A percentile compares a stretch with the other conserved stretches of the same genome.
These are phyloP conservation scores for Tetrahymena elliotti DNA, from an alignment of 73 alveolate species.

Conservation along the genomic window DNA sequence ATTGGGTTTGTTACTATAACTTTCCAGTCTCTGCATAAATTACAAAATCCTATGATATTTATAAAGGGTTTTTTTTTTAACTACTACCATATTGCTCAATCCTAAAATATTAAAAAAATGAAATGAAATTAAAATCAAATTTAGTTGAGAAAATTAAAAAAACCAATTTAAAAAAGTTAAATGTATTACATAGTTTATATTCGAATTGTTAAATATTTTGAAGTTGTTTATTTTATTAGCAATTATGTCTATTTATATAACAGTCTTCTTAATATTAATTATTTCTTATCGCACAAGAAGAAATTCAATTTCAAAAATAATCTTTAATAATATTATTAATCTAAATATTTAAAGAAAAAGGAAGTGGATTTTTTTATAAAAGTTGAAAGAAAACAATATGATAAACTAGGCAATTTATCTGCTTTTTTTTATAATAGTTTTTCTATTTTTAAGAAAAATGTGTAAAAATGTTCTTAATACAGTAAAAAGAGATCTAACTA, in stretches of 20 bases:
- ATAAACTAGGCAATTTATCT: no score
- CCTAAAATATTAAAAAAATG: not conserved
- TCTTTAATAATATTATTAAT: no score
- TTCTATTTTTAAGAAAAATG: not conserved
- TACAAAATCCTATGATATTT: not conserved
- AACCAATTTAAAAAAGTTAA: no score
- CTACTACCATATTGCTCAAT: not conserved
- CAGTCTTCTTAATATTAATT: no score
- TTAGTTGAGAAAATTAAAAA: not conserved
- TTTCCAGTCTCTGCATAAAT: not conserved
- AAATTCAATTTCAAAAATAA: no score
- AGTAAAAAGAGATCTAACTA: not conserved
- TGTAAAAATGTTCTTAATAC: not conserved
- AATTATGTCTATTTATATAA: no score
- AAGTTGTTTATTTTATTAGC: no score
- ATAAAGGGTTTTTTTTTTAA: not conserved
- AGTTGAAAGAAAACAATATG: not conserved
- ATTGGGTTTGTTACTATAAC: not conserved
- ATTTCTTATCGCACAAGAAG: no score
- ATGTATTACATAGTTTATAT: no score
- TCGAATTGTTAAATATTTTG: no score
- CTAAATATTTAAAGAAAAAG: no score
- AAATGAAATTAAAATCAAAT: not conserved
- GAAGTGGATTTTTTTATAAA: no score
- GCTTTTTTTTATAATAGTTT: not conserved